Evolutionary conservation across 2,329 filamentous ascomycete species (phyloP), one percentile per base, ranked within the genome.

Genomic region (Sodiomyces alkalinus): DNA sequence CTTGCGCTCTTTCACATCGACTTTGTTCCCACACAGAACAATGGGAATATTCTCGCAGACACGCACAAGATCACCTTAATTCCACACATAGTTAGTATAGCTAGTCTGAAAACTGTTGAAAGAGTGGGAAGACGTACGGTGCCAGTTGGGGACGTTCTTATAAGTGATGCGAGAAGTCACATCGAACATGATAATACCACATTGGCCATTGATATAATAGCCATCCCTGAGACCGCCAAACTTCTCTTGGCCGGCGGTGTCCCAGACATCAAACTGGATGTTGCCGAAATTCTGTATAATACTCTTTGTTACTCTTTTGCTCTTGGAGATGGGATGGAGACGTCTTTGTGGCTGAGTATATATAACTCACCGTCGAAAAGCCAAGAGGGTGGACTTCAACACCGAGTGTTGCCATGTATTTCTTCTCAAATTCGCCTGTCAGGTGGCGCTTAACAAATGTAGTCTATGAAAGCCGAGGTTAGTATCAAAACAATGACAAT

Each of bases 91-190:
- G n/a, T n/a, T n/a, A n/a, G n/a, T n/a, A n/a, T n/a, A n/a, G n/a
- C n/a, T n/a, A n/a, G n/a, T n/a, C n/a, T n/a, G n/a, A n/a, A n/a
- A n/a, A n/a, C n/a, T n/a, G 14, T 25, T 6, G 9, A 13, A 10
- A 11, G 4, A 7, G 9, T 5, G 19, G 23, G 22, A 10, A 22
- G 35, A 75, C 83, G 57, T 77, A 93, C 90, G 90, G 65, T 98
- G 90, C 90, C 90, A 98, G 80, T 96, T 96, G 66, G 90, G 90
- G 41, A 98, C 90, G 70, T 98, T 98, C 80, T 98, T 98, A 80
- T 98, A 98, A 59, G 90, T 98, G 60, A 98, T 96, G 55, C 90
- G 82, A 46, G 87, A 94, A 40, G 90, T 96, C 44, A 98, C 87
- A 62, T 98, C 87, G 62, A 98, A 98, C 87, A 98, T 98, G 77